Percentiles rank a stretch among this genome's conserved stretches.
These are phyloP conservation scores for Ogataea zsoltii DNA, from an alignment of 805 yeast genomes.

Conservation along the genomic window DNA sequence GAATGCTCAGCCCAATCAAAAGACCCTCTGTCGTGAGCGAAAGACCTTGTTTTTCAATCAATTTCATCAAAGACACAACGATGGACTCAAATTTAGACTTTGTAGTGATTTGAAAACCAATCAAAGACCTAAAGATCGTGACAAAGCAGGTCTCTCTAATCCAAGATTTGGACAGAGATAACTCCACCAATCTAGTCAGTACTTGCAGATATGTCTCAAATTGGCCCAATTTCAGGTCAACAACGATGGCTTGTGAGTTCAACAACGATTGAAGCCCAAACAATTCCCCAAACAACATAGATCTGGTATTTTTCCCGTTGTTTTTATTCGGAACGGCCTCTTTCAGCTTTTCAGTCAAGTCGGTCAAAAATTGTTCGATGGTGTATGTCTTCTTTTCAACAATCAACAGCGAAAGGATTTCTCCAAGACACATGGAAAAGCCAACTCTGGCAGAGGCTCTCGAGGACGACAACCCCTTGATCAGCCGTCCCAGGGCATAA, in stretches of 20 bases:
- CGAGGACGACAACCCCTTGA: conserved; percentile 79
- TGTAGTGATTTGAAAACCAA: conserved; percentile 23
- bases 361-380: conserved; percentile 37
- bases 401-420: conserved; percentile 46
- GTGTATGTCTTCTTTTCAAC: conserved; percentile 36
- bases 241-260: conserved; percentile 47
- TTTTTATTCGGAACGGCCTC: conserved; percentile 40
- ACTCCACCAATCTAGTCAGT: conserved; percentile 48
- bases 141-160: conserved; percentile 77
- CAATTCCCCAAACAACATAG: conserved; percentile 75
- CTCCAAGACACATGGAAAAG: conserved; percentile 83
- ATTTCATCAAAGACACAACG: conserved; percentile 33
- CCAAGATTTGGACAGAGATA: conserved; percentile 76
- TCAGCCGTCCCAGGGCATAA: conserved; percentile 75
- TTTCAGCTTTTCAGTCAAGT: conserved; percentile 38
- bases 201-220: conserved; percentile 41
- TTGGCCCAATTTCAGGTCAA: conserved; percentile 20
- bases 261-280: conserved; percentile 81
- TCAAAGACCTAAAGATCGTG: conserved; percentile 62
- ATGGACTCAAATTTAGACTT: conserved; percentile 14
- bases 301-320: conserved; percentile 84
- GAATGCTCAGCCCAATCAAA: conserved; percentile 63
- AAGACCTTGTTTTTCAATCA: conserved; percentile 53
- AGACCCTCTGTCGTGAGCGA: conserved; percentile 77
- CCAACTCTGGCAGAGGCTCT: conserved; percentile 86